Conservation (phyloP, 169 alveolate species). For the Perkinsus olseni region DNA sequence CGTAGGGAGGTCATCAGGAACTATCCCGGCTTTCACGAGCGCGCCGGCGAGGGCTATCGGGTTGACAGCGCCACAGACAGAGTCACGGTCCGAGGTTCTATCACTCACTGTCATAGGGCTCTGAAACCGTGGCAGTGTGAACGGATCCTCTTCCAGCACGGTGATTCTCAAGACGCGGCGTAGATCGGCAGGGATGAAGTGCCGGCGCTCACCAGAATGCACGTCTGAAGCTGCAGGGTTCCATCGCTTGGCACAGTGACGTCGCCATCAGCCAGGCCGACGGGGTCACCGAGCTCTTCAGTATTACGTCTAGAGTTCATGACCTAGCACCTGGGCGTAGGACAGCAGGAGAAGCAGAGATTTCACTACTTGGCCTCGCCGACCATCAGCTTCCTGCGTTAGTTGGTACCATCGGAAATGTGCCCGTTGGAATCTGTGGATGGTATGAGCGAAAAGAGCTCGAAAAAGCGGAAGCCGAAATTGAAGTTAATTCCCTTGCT, state of each 20-base stretch:
- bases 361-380: not conserved
- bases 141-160: too few species aligned
- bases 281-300: not conserved
- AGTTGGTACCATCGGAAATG: not conserved
- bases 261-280: not conserved
- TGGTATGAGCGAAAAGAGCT: not conserved
- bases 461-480: not conserved
- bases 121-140: too few species aligned
- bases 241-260: not conserved
- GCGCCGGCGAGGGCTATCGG: too few species aligned
- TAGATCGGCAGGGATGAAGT: too few species aligned
- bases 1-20: too few species aligned
- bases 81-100: too few species aligned
- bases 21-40: too few species aligned
- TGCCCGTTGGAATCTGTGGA: not conserved
- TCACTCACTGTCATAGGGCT: too few species aligned
- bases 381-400: not conserved
- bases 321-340: not conserved
- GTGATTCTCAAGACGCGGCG: too few species aligned
- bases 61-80: too few species aligned
- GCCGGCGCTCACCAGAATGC: not conserved
- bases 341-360: not conserved
- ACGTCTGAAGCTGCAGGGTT: not conserved
- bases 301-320: not conserved
- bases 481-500: too few species aligned